phyloP scores from a whole-genome alignment of 441 rosid genomes.

The Gossypium lobatum region DNA sequence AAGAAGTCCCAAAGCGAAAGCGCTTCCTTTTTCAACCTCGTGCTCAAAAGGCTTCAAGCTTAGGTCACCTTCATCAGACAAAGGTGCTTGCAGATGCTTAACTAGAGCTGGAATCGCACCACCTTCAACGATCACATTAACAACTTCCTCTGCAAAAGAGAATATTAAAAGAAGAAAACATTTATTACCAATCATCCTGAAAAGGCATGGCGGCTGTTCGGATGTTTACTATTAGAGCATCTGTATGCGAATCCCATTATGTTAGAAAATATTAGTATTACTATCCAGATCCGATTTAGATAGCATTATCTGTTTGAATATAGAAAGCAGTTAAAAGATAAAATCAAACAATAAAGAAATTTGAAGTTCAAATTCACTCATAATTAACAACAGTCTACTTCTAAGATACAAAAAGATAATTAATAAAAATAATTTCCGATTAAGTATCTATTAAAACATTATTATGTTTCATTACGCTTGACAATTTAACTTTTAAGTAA shows the following conservation, averaged over 20 bases:
- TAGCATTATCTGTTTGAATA: background rate
- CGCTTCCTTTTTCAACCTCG: constrained; percentile 97
- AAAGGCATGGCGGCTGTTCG: background rate
- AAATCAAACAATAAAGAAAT: background rate
- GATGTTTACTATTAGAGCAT: background rate
- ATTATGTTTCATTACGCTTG: background rate
- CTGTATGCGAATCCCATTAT: background rate
- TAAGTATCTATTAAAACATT: background rate
- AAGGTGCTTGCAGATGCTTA: constrained; percentile 85
- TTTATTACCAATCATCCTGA: background rate
- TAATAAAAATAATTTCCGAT: background rate
- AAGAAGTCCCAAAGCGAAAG: constrained; percentile 89
- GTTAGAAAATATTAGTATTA: background rate
- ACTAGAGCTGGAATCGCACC: constrained; percentile 89
- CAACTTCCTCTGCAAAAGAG: constrained; percentile 67
- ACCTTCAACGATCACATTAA: constrained; percentile 89
- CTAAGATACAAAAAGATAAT: background rate
- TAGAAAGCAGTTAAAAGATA: background rate
- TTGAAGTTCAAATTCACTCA: background rate
- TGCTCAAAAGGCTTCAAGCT: constrained; percentile 72
- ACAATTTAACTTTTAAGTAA: background rate
- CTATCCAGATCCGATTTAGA: background rate
- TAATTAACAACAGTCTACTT: background rate
- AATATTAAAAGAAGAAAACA: background rate
- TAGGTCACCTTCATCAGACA: constrained; percentile 41